Evolutionary conservation across 2,329 filamentous ascomycete species (phyloP), one percentile per base, ranked within the genome.

Genomic region (Coniochaeta hoffmannii): DNA sequence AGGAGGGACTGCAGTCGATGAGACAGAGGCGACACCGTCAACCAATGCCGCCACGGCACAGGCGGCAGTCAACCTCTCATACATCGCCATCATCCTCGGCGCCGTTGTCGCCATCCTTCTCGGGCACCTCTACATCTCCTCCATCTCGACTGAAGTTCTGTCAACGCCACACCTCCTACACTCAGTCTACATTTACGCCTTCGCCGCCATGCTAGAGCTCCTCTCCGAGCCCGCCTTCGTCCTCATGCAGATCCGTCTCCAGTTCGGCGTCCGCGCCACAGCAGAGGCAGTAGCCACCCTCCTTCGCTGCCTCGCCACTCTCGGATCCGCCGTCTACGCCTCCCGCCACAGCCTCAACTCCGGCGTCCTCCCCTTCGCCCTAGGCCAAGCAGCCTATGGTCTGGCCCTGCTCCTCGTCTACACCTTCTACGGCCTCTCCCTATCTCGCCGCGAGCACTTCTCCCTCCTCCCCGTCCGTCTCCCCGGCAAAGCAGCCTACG

Each of bases 161-260:
- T 72, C 79, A 32, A 86, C 85, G 1, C 84, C 88, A 0, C 87
- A 86, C 63, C 83, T 96, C 57, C 65, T 67, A 28, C 63, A 70
- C 4, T 75, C 80, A 0, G 68, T 86, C 14, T 71, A 74, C 56
- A 63, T 86, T 1, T 87, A 86, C 66, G 80, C 75, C 17, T 5
- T 78, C 4, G 80, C 83, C 1, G 75, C 83, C 32, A 64, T 86
- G 55, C 65, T 95, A 3, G 94, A 99, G 72, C 79, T 99, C 14
- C 70, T 90, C 1, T 86, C 88, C 1, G 94, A 99, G 71, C 94
- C 94, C 0, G 88, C 86, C 54, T 99, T 97, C 69, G 89, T 92
- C 1, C 82, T 95, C 32, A 85, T 93, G 59, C 92, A 97, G 71
- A 86, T 89, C 59, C 84, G 86, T 51, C 81, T 95, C 62, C 79